Evolutionary conservation across 1,284 basidiomycete genomes (phyloP), one percentile per base, ranked within the genome.

Genomic region (Mycena citricolor): DNA sequence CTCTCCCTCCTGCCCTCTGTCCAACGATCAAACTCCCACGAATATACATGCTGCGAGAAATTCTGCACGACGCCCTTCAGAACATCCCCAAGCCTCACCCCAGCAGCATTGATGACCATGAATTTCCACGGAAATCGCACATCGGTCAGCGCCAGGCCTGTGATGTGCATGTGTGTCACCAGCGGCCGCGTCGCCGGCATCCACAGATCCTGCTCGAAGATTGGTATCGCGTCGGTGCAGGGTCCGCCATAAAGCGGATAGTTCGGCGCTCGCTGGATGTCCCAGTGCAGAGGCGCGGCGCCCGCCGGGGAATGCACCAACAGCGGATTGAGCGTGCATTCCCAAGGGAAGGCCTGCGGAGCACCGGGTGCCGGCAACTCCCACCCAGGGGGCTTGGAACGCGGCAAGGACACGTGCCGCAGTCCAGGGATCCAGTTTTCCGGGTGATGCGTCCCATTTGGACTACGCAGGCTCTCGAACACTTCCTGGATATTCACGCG

Each of bases 111-210:
- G 11, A 57, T 42, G 7, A 76, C 69, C 38, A 70, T 71, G 40
- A 81, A 65, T 3, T 76, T 74, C 81, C 80, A 82, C 8, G 67
- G 71, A 52, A 77, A 76, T 10, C 51, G 54, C 32, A 67, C 61
- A 2, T 69, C 61, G 48, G 78, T 76, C 34, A 75, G 74, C 17
- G 71, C 74, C 17, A 83, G 64, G 5, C 63, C 68, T 36, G 65
- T 68, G 59, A 83, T 73, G 47, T 68, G 68, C 67, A 83, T 69
- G 40, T 73, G 66, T 4, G 73, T 72, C 29, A 79, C 63, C 46
- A 77, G 73, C 0, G 81, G 81, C 57, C 63, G 73, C 5, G 80
- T 81, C 12, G 79, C 81, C 0, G 78, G 79, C 55, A 81, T 77
- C 8, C 68, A 60, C 34, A 67, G 63, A 56, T 80, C 74, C 2